Conservation (phyloP, 495 filamentous ascomycete genomes). For the Stereocaulon alpinum region DNA sequence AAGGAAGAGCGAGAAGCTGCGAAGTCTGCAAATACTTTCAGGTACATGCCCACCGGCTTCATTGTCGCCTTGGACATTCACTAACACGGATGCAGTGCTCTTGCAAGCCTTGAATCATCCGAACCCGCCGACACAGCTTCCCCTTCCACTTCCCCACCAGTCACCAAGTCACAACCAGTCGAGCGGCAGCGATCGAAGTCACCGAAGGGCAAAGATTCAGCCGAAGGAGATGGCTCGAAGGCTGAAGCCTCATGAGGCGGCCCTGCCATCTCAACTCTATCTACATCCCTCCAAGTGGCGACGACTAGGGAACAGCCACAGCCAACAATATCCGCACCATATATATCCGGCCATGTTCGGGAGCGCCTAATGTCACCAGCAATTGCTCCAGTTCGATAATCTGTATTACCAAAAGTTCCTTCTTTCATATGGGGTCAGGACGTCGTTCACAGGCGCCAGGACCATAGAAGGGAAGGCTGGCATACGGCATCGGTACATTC, state of each 20-base stretch:
- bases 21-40: slow-evolving; percentile 76
- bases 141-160: slow-evolving; percentile 48
- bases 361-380: slow-evolving; percentile 10
- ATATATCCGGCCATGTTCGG: background rate
- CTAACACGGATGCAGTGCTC: slow-evolving; percentile 35
- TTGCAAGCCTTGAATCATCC: slow-evolving; percentile 44
- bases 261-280: background rate
- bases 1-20: slow-evolving; percentile 57
- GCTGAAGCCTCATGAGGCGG: slow-evolving; percentile 10
- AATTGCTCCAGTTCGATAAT: slow-evolving; percentile 11
- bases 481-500: slow-evolving; percentile 11
- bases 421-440: slow-evolving; percentile 7
- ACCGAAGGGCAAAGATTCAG: background rate
- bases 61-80: slow-evolving; percentile 20
- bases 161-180: slow-evolving; percentile 33
- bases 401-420: slow-evolving; percentile 12
- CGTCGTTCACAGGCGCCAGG: slow-evolving; percentile 13
- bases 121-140: slow-evolving; percentile 44
- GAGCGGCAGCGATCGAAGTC: slow-evolving; percentile 11
- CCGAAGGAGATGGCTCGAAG: background rate
- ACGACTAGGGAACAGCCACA: background rate
- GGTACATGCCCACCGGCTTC: slow-evolving; percentile 41
- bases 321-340: background rate
- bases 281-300: slow-evolving; percentile 1
- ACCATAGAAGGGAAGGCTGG: slow-evolving; percentile 4